phyloP scores from a whole-genome alignment of 2,329 filamentous ascomycete species.

The Aspergillus sp. region DNA sequence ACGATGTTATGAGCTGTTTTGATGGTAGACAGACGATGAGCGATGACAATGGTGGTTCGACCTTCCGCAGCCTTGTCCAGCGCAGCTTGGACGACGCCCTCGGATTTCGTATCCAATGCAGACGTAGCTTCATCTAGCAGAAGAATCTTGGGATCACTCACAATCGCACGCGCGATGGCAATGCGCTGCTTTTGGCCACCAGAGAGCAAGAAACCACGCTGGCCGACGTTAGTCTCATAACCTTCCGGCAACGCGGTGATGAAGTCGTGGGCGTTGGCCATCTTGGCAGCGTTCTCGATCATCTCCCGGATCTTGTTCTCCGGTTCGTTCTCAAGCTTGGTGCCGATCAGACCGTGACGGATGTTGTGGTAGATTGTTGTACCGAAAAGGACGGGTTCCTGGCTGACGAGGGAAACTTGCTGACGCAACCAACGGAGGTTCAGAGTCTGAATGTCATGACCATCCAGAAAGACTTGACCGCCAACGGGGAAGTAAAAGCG shows the following conservation, averaged over 20 bases:
- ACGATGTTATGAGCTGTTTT: constrained; percentile 94
- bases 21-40: constrained; percentile 92
- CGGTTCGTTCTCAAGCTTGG: constrained; percentile 66
- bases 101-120: constrained; percentile 89
- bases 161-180: constrained; percentile 85
- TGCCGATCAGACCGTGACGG: constrained; percentile 84
- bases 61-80: constrained; percentile 82
- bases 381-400: constrained; percentile 88
- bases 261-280: constrained; percentile 94
- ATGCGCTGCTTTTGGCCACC: constrained; percentile 97
- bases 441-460: constrained; percentile 73
- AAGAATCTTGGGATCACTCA: constrained; percentile 87
- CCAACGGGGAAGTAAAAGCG: constrained; percentile 89
- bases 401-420: constrained; percentile 87
- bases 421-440: constrained; percentile 90
- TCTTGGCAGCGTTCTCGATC: constrained; percentile 78
- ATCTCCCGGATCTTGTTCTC: constrained; percentile 69
- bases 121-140: constrained; percentile 94
- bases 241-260: constrained; percentile 77
- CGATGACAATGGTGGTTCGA: constrained; percentile 93
- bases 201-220: constrained; percentile 86
- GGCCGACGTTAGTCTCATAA: constrained; percentile 93
- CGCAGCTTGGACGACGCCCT: constrained; percentile 90
- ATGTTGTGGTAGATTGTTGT: constrained; percentile 91
- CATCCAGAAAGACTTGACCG: constrained; percentile 77